These are phyloP conservation scores for Chimonanthus praecox DNA, from an alignment of 164 flowering plant species.

Conservation along the genomic window DNA sequence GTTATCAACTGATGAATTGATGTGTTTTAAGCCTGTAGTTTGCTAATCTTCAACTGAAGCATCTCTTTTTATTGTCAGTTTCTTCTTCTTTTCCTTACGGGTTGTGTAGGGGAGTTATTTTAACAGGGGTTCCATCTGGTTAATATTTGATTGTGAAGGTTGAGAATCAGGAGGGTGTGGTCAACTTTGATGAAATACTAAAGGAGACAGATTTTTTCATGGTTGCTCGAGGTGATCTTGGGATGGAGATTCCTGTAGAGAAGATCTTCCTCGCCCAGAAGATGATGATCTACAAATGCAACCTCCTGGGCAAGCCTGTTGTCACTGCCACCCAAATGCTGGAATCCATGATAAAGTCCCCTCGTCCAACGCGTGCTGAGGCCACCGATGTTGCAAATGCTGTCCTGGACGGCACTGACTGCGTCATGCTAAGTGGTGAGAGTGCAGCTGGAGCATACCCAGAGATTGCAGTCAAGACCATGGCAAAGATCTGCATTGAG, in stretches of 20 bases:
- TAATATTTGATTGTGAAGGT: slow-evolving; percentile 33
- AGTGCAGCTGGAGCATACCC: slow-evolving; percentile 92
- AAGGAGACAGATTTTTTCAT: slow-evolving; percentile 81
- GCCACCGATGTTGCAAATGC: slow-evolving; percentile 92
- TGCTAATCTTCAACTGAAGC: neutral
- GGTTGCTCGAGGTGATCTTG: slow-evolving; percentile 97
- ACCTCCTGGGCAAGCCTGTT: slow-evolving; percentile 75
- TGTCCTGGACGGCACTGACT: slow-evolving; percentile 82
- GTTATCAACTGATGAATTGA: neutral
- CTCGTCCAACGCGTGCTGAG: slow-evolving; percentile 84
- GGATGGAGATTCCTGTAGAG: slow-evolving; percentile 92
- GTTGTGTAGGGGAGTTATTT: neutral
- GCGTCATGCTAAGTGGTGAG: slow-evolving; percentile 94
- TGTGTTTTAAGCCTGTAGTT: neutral
- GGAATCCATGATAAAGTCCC: slow-evolving; percentile 88
- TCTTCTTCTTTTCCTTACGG: neutral
- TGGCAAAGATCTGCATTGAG: slow-evolving; percentile 73
- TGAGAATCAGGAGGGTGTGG: slow-evolving; percentile 87
- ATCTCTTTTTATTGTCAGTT: neutral
- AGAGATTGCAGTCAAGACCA: slow-evolving; percentile 73
- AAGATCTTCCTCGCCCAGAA: slow-evolving; percentile 89
- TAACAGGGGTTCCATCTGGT: neutral
- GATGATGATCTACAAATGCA: slow-evolving; percentile 94
- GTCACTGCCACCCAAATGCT: slow-evolving; percentile 95
- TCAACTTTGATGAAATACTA: slow-evolving; percentile 82